Base-by-base conservation (phyloP, 192 early-diverging fungal genomes). In the Piromyces sp. region DNA sequence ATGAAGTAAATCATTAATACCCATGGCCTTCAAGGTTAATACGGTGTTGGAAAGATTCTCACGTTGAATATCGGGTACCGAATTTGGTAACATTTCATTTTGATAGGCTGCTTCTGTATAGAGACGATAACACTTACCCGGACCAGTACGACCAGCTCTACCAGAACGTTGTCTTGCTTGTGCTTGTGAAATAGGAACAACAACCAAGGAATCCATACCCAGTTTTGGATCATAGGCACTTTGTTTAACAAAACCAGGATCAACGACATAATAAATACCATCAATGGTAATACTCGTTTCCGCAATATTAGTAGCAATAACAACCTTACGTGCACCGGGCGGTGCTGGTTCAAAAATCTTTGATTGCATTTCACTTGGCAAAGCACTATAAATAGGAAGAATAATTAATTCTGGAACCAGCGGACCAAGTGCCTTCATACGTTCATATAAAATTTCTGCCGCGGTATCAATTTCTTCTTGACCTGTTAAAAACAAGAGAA, bases 221-320 rank as follows among this genome's bases (percentile, higher is more conserved):
- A 97, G 91, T 80, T 95, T 94, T 79, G 97, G 94, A 85, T 99
- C 96, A 87, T 95, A 99, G 79, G 93, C 95, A 81, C 97, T 99
- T 84, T 97, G 96, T 86, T 99, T 99, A 83, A 92, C 92, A 85
- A 95, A 99, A 31, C 97, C 97, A 33, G 94, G 91, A 85, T 99
- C 97, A 28, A 99, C 92, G 13, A 99, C 97, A 84, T 96, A 99
- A 31, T 93, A 93, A 79, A 99, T 93, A 80, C 97, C 97, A 85
- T 99, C 97, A 81, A 99, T 96, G 0, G 97, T 99, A 82, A 99
- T 93, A 81, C 94, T 95, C 6, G 97, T 99, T 88, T 99, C 97
- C 30, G 97, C 97, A 85, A 99, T 97, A 87, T 99, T 99, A 9
- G 97, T 99, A 4, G 97, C 95, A 83, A 99, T 93, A 12, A 99